These are phyloP conservation scores for Torulaspora pretoriensis DNA, from an alignment of 1,139 yeast genomes.

Conservation along the genomic window DNA sequence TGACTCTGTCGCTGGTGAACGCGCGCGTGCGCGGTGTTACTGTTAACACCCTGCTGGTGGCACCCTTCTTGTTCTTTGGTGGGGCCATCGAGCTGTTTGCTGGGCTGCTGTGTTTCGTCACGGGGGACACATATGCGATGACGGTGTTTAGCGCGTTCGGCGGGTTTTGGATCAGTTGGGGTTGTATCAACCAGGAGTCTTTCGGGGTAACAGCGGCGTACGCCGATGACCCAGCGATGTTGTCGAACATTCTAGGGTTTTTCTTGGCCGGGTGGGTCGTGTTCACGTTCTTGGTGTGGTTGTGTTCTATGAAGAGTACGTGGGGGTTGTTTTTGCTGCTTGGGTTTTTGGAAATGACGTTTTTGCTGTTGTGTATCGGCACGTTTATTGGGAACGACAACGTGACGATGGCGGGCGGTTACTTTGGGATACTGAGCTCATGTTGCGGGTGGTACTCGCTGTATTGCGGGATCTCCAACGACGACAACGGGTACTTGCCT, in stretches of 20 bases:
- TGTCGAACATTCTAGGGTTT: slow-evolving; percentile 53
- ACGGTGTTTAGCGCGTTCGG: slow-evolving; percentile 68
- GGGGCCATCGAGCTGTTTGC: slow-evolving; percentile 62
- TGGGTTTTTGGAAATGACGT: slow-evolving; percentile 51
- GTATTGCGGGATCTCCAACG: slow-evolving; percentile 65
- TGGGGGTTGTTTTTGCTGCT: slow-evolving; percentile 56
- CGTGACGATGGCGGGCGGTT: slow-evolving; percentile 65
- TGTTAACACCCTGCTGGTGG: slow-evolving; percentile 45
- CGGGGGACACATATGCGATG: slow-evolving; percentile 63
- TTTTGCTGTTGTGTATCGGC: slow-evolving; percentile 54
- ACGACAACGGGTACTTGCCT: slow-evolving; percentile 56
- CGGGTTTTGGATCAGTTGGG: slow-evolving; percentile 69
- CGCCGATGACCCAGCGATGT: slow-evolving; percentile 39
- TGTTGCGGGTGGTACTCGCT: slow-evolving; percentile 61
- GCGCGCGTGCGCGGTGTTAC: slow-evolving; percentile 52
- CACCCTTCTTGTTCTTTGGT: slow-evolving; percentile 54
- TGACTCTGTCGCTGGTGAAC: slow-evolving; percentile 44
- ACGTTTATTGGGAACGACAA: slow-evolving; percentile 46
- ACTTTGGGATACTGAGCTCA: slow-evolving; percentile 57
- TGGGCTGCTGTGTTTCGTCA: slow-evolving; percentile 61
- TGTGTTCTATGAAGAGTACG: slow-evolving; percentile 61
- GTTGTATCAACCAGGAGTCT: slow-evolving; percentile 51
- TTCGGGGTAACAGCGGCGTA: slow-evolving; percentile 56
- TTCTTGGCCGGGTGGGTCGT: slow-evolving; percentile 64
- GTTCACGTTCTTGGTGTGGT: slow-evolving; percentile 54